phyloP scores from a whole-genome alignment of 176 grass and related monocot species.

The Metroxylon sagu region DNA sequence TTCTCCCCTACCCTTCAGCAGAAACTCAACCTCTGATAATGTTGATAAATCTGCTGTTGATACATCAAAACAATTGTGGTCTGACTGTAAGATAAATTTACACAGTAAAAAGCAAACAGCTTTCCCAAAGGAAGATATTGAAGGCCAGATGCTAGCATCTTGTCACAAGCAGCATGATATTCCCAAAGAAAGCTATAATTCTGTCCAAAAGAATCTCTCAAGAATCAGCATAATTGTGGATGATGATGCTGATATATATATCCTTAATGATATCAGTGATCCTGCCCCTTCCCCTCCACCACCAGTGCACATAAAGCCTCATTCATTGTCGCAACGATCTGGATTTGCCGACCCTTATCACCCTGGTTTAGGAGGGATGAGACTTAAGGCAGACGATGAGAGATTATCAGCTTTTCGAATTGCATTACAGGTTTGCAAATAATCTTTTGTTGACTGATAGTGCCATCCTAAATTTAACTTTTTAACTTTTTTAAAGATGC shows the following conservation, averaged over 20 bases:
- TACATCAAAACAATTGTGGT: conserved; percentile 29
- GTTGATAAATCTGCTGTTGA: conserved; percentile 38
- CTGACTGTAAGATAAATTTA: conserved; percentile 24
- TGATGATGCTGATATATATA: conserved; percentile 50
- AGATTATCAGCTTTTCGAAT: conserved; percentile 60
- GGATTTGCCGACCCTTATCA: conserved; percentile 31
- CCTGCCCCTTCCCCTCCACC: conserved; percentile 14
- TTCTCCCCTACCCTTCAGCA: conserved; percentile 70
- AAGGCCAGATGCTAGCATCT: conserved; percentile 25
- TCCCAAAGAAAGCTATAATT: conserved; percentile 21
- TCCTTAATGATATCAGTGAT: conserved; percentile 42
- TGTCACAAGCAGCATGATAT: conserved; percentile 40
- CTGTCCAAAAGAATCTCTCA: conserved; percentile 22
- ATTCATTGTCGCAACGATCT: conserved; percentile 33
- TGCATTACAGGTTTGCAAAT: conserved; percentile 61
- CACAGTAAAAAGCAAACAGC: neutral
- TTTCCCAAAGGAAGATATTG: neutral
- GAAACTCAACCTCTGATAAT: conserved; percentile 64
- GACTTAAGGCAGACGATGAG: conserved; percentile 59
- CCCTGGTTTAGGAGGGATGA: conserved; percentile 41
- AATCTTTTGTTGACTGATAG: too few species aligned
- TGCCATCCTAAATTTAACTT: too few species aligned
- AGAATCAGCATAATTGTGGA: conserved; percentile 31
- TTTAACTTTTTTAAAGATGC: too few species aligned
- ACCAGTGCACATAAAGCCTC: conserved; percentile 14